These are phyloP conservation scores for Seiridium unicorne DNA, from an alignment of 2,329 filamentous ascomycete species.

Conservation along the genomic window DNA sequence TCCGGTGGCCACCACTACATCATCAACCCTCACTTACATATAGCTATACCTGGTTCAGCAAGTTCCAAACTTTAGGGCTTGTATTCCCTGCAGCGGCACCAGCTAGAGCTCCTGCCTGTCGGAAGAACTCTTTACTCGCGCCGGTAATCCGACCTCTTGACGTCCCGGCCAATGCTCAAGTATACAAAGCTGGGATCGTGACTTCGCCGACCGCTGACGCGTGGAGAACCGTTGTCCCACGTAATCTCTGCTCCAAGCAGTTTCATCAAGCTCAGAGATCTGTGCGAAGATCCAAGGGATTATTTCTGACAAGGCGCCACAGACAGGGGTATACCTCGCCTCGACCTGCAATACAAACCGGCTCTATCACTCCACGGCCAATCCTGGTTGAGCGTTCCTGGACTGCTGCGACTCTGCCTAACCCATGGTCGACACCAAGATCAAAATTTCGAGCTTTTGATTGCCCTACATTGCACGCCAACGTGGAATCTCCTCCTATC, in stretches of 20 bases:
- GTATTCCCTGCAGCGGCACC: conserved; percentile 2
- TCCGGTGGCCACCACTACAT: conserved; percentile 2
- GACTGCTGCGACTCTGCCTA: background rate
- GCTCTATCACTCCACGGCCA: background rate
- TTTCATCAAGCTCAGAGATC: conserved; percentile 1
- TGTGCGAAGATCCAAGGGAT: background rate
- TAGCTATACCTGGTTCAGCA: conserved; percentile 9
- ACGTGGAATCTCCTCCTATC: too few relatives aligned
- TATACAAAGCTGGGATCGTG: conserved; percentile 2
- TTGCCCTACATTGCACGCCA: too few relatives aligned
- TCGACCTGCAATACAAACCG: background rate
- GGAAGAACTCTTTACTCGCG: conserved; percentile 2
- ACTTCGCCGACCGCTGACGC: background rate
- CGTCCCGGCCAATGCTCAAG: background rate
- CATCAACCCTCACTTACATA: background rate
- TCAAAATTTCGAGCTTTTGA: too few relatives aligned
- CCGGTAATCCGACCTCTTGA: background rate
- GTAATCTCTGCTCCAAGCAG: background rate
- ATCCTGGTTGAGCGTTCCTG: conserved; percentile 4
- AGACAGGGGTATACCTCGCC: background rate
- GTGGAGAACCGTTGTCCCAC: background rate
- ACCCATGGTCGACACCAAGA: background rate
- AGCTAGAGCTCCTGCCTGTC: conserved; percentile 2
- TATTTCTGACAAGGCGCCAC: background rate
- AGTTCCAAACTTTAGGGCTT: conserved; percentile 3